phyloP scores from a whole-genome alignment of 225 moss, liverwort and hornwort genomes.

The Polytrichum commune region DNA sequence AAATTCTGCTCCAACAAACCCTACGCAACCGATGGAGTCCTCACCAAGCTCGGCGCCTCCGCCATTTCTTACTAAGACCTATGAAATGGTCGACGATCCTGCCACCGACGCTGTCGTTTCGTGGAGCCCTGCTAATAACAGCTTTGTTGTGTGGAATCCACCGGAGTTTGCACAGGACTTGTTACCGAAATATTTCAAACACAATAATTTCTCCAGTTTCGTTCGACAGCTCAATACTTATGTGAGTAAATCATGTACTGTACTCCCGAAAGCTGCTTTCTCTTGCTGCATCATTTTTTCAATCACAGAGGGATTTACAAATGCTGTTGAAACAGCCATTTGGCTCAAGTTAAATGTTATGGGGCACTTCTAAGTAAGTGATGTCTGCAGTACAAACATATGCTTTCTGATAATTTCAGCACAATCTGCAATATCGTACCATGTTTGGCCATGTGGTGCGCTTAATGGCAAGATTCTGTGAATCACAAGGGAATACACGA shows the following conservation, averaged over 20 bases:
- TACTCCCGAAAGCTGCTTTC: neutral
- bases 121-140: slow-evolving; percentile 79
- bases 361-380: neutral
- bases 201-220: slow-evolving; percentile 98
- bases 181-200: slow-evolving; percentile 94
- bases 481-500: too few relatives aligned
- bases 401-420: neutral
- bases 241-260: slow-evolving; percentile 40
- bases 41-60: slow-evolving; percentile 87
- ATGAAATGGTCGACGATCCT: slow-evolving; percentile 95
- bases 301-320: neutral
- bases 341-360: neutral
- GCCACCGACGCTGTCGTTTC: slow-evolving; percentile 74
- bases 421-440: neutral
- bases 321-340: neutral
- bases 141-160: slow-evolving; percentile 91
- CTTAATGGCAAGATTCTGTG: too few relatives aligned
- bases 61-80: slow-evolving; percentile 95
- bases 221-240: slow-evolving; percentile 98
- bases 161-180: slow-evolving; percentile 90
- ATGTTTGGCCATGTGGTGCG: too few relatives aligned
- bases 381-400: neutral
- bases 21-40: slow-evolving; percentile 68
- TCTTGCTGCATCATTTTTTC: neutral
- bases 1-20: slow-evolving; percentile 20